Evolutionary conservation across 2,329 filamentous ascomycete genomes (phyloP).

Genomic region (Xylariaceae sp.): DNA sequence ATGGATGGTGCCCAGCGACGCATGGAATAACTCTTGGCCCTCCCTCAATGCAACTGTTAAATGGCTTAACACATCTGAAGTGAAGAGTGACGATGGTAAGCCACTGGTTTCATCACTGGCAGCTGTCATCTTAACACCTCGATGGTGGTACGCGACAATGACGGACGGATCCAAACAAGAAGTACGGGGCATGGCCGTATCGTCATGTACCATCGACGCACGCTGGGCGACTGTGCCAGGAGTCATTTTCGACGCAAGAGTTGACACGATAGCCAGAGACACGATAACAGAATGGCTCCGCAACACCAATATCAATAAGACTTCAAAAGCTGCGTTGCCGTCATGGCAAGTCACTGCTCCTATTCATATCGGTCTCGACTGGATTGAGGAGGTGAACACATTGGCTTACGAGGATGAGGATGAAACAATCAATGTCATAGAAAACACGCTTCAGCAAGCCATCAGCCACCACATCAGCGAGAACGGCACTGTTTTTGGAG

Average conservation of each 20-base stretch:
- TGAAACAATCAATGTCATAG: not conserved
- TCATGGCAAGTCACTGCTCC: slow-evolving; percentile 3
- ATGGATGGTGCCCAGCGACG: slow-evolving; percentile 5
- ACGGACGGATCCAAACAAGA: not conserved
- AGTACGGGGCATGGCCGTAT: not conserved
- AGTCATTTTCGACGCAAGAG: slow-evolving; percentile 3
- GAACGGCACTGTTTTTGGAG: not conserved
- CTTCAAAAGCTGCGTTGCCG: not conserved
- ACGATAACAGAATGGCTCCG: slow-evolving; percentile 8
- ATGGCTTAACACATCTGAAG: slow-evolving; percentile 4
- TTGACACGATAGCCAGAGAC: not conserved
- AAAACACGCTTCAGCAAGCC: not conserved
- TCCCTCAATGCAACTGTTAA: not conserved
- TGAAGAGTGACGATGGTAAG: slow-evolving; percentile 1
- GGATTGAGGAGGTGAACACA: not conserved
- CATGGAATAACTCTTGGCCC: slow-evolving; percentile 3
- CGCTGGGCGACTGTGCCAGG: slow-evolving; percentile 7
- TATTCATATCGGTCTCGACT: slow-evolving; percentile 2
- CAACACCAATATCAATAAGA: not conserved
- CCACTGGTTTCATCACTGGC: slow-evolving; percentile 3
- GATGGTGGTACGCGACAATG: not conserved
- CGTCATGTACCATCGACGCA: slow-evolving; percentile 10
- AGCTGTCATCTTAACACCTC: slow-evolving; percentile 3
- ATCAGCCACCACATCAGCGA: not conserved
- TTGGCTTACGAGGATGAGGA: not conserved